Conservation (phyloP, 164 flowering plant species). For the Umbellularia californica region DNA sequence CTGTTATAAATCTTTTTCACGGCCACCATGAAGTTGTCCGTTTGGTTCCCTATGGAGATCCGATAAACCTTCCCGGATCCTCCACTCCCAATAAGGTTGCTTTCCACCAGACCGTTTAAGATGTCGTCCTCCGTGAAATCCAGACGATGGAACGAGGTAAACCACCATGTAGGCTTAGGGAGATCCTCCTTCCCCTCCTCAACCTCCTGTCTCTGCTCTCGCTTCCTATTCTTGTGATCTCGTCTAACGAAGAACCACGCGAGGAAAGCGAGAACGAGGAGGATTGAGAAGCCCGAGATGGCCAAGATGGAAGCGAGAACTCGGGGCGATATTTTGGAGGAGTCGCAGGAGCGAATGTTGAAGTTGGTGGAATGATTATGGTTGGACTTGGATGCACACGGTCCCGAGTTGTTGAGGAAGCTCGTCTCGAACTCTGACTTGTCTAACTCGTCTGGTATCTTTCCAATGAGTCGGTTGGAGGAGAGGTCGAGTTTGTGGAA, state of each 20-base stretch:
- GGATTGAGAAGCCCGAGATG: conserved; percentile 1
- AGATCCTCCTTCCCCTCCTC: too few relatives aligned
- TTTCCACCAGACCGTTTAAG: too few relatives aligned
- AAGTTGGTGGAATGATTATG: conserved; percentile 18
- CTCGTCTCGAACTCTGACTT: conserved; percentile 30
- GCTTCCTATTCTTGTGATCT: conserved; percentile 19
- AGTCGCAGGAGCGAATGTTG: neutral
- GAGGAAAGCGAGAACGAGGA: conserved; percentile 3
- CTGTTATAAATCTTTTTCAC: conserved; percentile 68
- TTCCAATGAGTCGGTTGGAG: conserved; percentile 40
- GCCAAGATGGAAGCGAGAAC: conserved; percentile 18
- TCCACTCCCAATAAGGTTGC: too few relatives aligned
- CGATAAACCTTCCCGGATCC: too few relatives aligned
- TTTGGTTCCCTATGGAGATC: neutral
- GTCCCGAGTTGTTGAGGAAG: conserved; percentile 47
- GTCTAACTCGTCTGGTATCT: conserved; percentile 32
- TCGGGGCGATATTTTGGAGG: neutral
- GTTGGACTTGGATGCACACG: conserved; percentile 27
- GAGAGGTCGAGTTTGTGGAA: conserved; percentile 37
- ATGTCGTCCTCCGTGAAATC: too few relatives aligned
- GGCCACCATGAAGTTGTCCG: conserved; percentile 48
- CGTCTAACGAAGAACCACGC: conserved; percentile 10
- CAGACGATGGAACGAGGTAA: too few relatives aligned
- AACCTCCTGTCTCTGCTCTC: neutral
- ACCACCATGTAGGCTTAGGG: too few relatives aligned